Base-by-base conservation (phyloP, 108 stramenopile species). In the Nannochloropsis salina region DNA sequence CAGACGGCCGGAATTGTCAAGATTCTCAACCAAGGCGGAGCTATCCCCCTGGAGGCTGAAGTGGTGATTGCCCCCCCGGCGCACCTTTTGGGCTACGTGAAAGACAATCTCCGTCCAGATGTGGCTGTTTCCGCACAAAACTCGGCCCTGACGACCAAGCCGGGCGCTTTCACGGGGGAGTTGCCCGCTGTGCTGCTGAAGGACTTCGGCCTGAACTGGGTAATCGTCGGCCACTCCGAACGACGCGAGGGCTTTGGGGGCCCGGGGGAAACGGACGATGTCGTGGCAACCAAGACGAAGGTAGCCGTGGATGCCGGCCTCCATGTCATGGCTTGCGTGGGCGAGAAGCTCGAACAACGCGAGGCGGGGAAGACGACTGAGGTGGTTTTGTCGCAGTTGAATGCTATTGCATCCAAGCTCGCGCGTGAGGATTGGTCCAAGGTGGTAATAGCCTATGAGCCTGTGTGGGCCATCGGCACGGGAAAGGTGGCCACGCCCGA, bases 121-220 rank as follows among this genome's bases (percentile, higher is more conserved):
- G 44, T 45, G 6, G 61, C 40, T 80, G 84, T 82, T 31, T 82
- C 40, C 43, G 45, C 82, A 15, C 89, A 90, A 84, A 90, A 91
- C 44, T 83, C 86, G 10, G 90, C 80, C 2, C 84, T 87, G 43
- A 74, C 44, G 87, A 12, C 6, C 12, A 87, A 45, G 45, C 6
- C 82, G 82, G 99, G 99, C 45, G 99, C 99, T 20, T 97, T 91
- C 92, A 99, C 99, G 44, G 99, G 99, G 80, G 98, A 99, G 92
- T 87, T 96, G 84, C 90, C 93, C 80, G 96, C 96, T 3, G 81
- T 86, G 83, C 95, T 97, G 96, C 90, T 96, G 61, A 95, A 93
- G 91, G 98, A 98, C 87, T 90, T 96, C 88, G 99, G 99, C 15
- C 92, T 96, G 44, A 92, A 94, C 42, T 99, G 98, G 98, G 96